These are phyloP conservation scores for Neocatenulostroma microsporum DNA, from an alignment of 2,329 filamentous ascomycete species.

Conservation along the genomic window DNA sequence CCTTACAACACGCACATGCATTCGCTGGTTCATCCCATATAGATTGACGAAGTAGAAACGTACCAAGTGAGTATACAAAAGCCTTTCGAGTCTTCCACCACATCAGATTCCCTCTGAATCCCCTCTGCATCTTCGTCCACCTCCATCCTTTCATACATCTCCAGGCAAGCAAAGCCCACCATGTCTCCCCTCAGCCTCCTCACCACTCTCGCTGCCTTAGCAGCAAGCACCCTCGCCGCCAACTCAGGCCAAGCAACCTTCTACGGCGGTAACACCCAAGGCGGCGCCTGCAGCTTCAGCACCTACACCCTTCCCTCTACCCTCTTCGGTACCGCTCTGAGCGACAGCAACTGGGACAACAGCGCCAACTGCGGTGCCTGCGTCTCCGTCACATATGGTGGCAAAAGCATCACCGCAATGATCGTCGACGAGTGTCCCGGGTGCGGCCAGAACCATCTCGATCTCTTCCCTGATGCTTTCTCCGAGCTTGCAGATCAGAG, in stretches of 20 bases:
- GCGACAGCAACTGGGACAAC: constrained; percentile 50
- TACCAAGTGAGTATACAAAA: too few relatives aligned
- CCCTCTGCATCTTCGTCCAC: too few relatives aligned
- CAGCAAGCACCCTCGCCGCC: too few relatives aligned
- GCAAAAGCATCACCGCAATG: constrained; percentile 53
- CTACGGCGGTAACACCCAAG: constrained; percentile 34
- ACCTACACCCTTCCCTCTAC: constrained; percentile 54
- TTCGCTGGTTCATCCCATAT: too few relatives aligned
- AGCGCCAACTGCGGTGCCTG: constrained; percentile 55
- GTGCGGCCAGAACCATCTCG: constrained; percentile 48
- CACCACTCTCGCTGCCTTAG: too few relatives aligned
- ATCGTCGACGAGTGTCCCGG: constrained; percentile 52
- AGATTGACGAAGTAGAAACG: too few relatives aligned
- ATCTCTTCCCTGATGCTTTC: constrained; percentile 49
- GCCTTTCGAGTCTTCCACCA: too few relatives aligned
- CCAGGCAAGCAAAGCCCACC: too few relatives aligned
- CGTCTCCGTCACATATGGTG: constrained; percentile 50
- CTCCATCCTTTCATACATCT: too few relatives aligned
- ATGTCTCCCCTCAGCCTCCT: too few relatives aligned
- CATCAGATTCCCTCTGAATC: too few relatives aligned
- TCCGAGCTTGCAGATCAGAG: constrained; percentile 37
- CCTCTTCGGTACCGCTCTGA: constrained; percentile 56
- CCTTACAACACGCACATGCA: too few relatives aligned
- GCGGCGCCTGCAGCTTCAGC: constrained; percentile 57
- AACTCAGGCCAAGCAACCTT: constrained; percentile 18